Conservation (phyloP, 805 yeast species). For the Metschnikowia matae region DNA sequence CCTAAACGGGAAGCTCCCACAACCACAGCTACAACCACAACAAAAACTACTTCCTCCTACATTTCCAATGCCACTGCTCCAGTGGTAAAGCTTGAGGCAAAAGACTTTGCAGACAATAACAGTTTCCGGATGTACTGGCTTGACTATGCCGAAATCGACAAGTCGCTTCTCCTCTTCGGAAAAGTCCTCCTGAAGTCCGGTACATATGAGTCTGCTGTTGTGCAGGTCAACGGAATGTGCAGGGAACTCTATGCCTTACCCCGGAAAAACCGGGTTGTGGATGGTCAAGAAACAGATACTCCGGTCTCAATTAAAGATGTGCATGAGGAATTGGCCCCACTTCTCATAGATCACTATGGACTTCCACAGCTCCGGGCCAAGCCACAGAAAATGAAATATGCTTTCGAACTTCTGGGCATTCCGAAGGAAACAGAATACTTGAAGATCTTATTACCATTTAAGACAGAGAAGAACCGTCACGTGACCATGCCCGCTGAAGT, state of each 20-base stretch:
- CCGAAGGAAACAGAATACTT: slow-evolving; percentile 80
- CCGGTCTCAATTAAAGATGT: slow-evolving; percentile 58
- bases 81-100: slow-evolving; percentile 27
- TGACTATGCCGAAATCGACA: slow-evolving; percentile 78
- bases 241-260: slow-evolving; percentile 81
- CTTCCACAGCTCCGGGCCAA: slow-evolving; percentile 61
- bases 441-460: slow-evolving; percentile 70
- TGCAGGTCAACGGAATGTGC: slow-evolving; percentile 64
- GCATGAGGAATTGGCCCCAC: slow-evolving; percentile 68
- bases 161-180: slow-evolving; percentile 71
- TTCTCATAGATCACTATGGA: slow-evolving; percentile 60
- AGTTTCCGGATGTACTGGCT: slow-evolving; percentile 80
- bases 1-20: slow-evolving; percentile 18
- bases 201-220: slow-evolving; percentile 63
- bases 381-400: slow-evolving; percentile 73
- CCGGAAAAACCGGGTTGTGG: slow-evolving; percentile 41
- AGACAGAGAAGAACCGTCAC: slow-evolving; percentile 52
- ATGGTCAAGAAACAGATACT: slow-evolving; percentile 38
- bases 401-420: slow-evolving; percentile 78
- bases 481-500: slow-evolving; percentile 55
- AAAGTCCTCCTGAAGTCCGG: slow-evolving; percentile 62
- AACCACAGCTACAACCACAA: slow-evolving; percentile 22
- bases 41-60: too few species aligned
- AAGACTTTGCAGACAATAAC: slow-evolving; percentile 23
- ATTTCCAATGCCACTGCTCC: too few species aligned